Percentiles rank a stretch among this genome's conserved stretches.
Conservation (phyloP, 1,284 basidiomycete species). For the Athelia sp. region DNA sequence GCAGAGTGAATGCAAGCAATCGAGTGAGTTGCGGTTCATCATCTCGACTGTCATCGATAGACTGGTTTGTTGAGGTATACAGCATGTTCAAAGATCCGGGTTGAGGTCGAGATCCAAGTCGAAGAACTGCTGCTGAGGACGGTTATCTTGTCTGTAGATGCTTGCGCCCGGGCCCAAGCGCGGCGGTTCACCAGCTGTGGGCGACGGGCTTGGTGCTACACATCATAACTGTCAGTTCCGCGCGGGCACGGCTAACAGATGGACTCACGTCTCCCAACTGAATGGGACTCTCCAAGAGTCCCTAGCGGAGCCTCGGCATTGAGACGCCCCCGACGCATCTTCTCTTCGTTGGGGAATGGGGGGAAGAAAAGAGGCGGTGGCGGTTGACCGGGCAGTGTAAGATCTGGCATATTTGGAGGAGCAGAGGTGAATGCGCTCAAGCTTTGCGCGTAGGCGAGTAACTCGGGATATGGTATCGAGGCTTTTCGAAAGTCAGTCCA, state of each 20-base stretch:
- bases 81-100: conserved; percentile 68
- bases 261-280: conserved; percentile 65
- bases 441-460: conserved; percentile 78
- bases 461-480: conserved; percentile 72
- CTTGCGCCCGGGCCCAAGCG: conserved; percentile 50
- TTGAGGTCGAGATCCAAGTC: conserved; percentile 77
- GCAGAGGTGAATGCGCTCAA: conserved; percentile 79
- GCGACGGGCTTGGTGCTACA: conserved; percentile 54
- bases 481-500: conserved; percentile 32
- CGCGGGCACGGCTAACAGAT: conserved; percentile 6
- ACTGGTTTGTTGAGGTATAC: too few relatives aligned
- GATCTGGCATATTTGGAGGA: conserved; percentile 77
- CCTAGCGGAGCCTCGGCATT: conserved; percentile 75
- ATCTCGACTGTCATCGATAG: too few relatives aligned
- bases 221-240: neutral
- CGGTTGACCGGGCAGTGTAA: conserved; percentile 57
- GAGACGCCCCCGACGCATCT: conserved; percentile 74
- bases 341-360: conserved; percentile 83
- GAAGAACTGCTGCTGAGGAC: conserved; percentile 54
- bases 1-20: too few relatives aligned
- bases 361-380: conserved; percentile 77
- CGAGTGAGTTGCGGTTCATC: too few relatives aligned
- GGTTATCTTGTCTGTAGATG: conserved; percentile 63
- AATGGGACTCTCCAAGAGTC: conserved; percentile 70
- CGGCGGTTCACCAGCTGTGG: conserved; percentile 41